A percentile compares a stretch with the other conserved stretches of the same genome.
Evolutionary conservation across 345 rosid species (phyloP).

Genomic region (Sonneratia caseolaris): DNA sequence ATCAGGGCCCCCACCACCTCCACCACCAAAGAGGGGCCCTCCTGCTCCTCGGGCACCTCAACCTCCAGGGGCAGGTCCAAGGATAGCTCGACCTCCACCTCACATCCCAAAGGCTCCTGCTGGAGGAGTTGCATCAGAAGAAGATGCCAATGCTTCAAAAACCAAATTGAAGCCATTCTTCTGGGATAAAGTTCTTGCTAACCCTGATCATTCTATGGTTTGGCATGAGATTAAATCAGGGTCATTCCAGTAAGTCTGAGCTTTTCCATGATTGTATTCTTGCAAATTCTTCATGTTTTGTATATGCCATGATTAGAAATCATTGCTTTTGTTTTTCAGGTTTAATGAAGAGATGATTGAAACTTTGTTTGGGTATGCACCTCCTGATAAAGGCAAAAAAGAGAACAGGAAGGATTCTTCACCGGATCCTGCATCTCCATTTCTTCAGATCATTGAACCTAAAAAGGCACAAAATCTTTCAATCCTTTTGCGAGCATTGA

Average conservation of each 20-base stretch:
- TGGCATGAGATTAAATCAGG: conserved; percentile 96
- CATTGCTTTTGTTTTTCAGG: conserved; percentile 31
- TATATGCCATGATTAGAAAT: conserved; percentile 3
- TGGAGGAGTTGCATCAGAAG: conserved; percentile 23
- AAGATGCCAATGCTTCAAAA: conserved; percentile 45
- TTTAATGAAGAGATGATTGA: conserved; percentile 99
- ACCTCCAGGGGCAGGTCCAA: background rate
- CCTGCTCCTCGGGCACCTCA: background rate
- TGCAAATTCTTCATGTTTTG: background rate
- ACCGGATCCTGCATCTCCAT: conserved; percentile 39
- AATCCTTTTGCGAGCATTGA: conserved; percentile 80
- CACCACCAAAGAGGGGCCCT: background rate
- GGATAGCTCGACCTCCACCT: too few species aligned
- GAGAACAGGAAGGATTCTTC: conserved; percentile 44
- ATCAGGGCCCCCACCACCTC: conserved; percentile 7
- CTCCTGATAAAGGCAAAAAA: conserved; percentile 50
- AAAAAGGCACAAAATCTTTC: conserved; percentile 90
- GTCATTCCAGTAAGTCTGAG: conserved; percentile 86
- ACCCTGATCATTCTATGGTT: conserved; percentile 88
- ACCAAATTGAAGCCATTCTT: conserved; percentile 95
- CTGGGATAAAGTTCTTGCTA: conserved; percentile 96
- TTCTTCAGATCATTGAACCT: conserved; percentile 67
- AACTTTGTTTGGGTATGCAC: conserved; percentile 67
- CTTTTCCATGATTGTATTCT: background rate
- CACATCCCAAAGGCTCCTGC: conserved; percentile 6